phyloP scores from a whole-genome alignment of 768 basidiomycete genomes.

The Naganishia friedmannii region DNA sequence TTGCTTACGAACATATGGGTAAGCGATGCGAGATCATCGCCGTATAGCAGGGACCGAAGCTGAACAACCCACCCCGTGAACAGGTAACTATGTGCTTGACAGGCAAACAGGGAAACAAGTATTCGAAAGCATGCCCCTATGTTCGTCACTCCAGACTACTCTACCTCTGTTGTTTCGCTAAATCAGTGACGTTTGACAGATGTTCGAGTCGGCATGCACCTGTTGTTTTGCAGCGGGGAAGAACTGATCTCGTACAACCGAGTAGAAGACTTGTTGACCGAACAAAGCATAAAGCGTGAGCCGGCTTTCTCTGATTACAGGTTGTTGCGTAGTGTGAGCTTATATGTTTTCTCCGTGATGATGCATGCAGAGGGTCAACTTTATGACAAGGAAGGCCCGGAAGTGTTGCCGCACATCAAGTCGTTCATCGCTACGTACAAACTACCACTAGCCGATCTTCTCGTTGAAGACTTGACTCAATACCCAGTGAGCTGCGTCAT shows the following conservation, averaged over 20 bases:
- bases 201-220: constrained; percentile 59
- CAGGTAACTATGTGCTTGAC: constrained; percentile 52
- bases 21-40: constrained; percentile 1
- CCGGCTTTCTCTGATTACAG: not conserved
- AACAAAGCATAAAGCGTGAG: constrained; percentile 50
- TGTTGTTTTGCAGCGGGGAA: constrained; percentile 60
- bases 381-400: constrained; percentile 45
- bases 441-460: constrained; percentile 62
- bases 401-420: constrained; percentile 51
- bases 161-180: constrained; percentile 56
- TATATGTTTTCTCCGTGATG: too few species aligned
- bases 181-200: not conserved
- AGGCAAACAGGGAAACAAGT: constrained; percentile 55
- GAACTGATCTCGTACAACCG: constrained; percentile 1
- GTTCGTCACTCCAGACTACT: constrained; percentile 27
- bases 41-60: not conserved
- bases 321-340: not conserved
- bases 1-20: constrained; percentile 51
- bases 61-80: constrained; percentile 8
- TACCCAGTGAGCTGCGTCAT: constrained; percentile 55
- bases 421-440: constrained; percentile 51
- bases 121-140: constrained; percentile 74
- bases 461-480: constrained; percentile 61
- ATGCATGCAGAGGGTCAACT: constrained; percentile 43
- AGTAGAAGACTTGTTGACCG: constrained; percentile 43